Base-by-base conservation (phyloP, 2,329 filamentous ascomycete genomes). In the Aspergillus niger region DNA sequence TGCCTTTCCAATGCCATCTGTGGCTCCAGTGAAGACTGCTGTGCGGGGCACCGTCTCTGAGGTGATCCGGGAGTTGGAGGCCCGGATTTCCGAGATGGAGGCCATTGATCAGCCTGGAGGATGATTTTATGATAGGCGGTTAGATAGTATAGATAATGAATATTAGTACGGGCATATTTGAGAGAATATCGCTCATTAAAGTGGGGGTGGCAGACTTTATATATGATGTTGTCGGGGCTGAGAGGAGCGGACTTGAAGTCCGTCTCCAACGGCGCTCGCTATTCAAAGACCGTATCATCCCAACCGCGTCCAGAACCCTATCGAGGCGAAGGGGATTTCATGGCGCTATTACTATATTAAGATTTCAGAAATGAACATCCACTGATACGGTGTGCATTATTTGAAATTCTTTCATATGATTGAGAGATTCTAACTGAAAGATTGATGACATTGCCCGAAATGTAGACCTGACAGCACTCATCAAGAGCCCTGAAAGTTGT, bases 1-100 rank as follows among this genome's bases (percentile, higher is more conserved):
- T 15, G 54, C 54, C 17, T 48, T 47, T n/a, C 54, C 54, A 2
- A 56, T 56, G n/a, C 54, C 54, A 13, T 47, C 54, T 8, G 54
- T 56, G 11, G 54, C 54, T 6, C 54, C 54, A 15, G 43, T 48
- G 20, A 56, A 56, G 20, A 56, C 41, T n/a, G 41, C 26, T 1
- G 28, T 26, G 15, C 38, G 54, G 24, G 54, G 54, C 3, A 13
- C 26, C 6, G 54, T 56, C 15, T n/a, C 26, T 20, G 17, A 6
- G 6, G 41, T 56, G 28, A 49, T 47, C 38, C 10, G 39, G 43
- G 41, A 26, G 43, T 56, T 56, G 28, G 54, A 56, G 26, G 54
- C 43, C 41, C 41, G 38, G 17, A 38, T 20, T 15, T n/a, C 28
- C 8, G 54, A 13, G 43, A 48, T 36, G 26, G 43, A n/a, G 44